Evolutionary conservation across 2,329 filamentous ascomycete species (phyloP).

Genomic region (Coniochaeta hoffmannii): DNA sequence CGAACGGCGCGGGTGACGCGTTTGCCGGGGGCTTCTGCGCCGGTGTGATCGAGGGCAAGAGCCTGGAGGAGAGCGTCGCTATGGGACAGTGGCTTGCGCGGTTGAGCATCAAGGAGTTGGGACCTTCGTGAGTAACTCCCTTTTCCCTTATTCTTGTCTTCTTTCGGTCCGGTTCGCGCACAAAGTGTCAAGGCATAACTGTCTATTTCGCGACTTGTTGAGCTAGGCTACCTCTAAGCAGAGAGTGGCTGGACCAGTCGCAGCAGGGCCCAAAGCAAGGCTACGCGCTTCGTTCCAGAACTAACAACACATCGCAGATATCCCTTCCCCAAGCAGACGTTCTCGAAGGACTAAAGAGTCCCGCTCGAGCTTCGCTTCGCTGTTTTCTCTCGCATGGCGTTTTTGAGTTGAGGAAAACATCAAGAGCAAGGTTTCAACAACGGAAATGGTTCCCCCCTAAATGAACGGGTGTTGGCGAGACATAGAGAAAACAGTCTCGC

Average conservation of each 20-base stretch:
- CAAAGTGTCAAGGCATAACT: not conserved
- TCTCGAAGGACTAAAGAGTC: conserved; percentile 23
- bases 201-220: not conserved
- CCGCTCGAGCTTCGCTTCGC: not conserved
- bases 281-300: not conserved
- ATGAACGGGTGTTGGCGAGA: conserved; percentile 3
- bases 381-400: conserved; percentile 5
- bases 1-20: conserved; percentile 92
- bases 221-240: not conserved
- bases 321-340: conserved; percentile 76
- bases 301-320: conserved; percentile 42
- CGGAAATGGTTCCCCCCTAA: conserved; percentile 3
- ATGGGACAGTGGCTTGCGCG: conserved; percentile 96
- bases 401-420: conserved; percentile 9
- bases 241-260: not conserved
- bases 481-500: not conserved
- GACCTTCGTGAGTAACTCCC: conserved; percentile 72
- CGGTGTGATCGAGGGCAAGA: conserved; percentile 78
- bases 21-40: conserved; percentile 93
- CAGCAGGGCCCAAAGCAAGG: not conserved
- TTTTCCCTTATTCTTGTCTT: conserved; percentile 6
- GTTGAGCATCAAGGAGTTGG: conserved; percentile 89
- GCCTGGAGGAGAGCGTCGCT: conserved; percentile 71
- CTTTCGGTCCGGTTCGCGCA: not conserved
- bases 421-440: conserved; percentile 14